Conservation (phyloP, 495 filamentous ascomycete genomes). For the Lichina pygmaea region DNA sequence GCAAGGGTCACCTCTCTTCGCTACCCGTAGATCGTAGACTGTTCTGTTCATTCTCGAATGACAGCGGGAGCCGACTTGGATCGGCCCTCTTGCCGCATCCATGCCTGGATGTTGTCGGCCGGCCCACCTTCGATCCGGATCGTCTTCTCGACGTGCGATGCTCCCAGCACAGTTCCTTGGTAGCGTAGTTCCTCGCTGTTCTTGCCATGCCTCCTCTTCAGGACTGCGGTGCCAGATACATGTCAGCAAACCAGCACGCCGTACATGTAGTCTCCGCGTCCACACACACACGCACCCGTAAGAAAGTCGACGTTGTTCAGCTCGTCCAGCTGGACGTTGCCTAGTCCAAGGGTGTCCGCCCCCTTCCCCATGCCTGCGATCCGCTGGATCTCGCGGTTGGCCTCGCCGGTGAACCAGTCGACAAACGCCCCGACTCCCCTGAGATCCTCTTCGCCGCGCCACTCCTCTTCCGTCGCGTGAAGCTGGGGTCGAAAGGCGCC, state of each 20-base stretch:
- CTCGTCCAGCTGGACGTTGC: constrained; percentile 19
- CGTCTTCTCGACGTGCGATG: constrained; percentile 33
- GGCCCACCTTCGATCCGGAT: constrained; percentile 46
- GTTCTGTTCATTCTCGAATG: too few species aligned
- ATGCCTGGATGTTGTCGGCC: constrained; percentile 36
- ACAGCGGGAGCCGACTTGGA: too few species aligned
- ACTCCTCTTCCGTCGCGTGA: constrained; percentile 27
- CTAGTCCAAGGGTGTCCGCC: background rate
- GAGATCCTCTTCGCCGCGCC: constrained; percentile 37
- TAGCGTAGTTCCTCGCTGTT: constrained; percentile 59
- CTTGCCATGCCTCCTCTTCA: constrained; percentile 71
- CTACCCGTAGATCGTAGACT: too few species aligned
- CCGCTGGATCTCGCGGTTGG: constrained; percentile 45
- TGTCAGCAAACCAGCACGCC: background rate
- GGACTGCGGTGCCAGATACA: constrained; percentile 13
- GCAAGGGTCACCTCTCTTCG: too few species aligned
- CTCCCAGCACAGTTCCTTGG: constrained; percentile 53
- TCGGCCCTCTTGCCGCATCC: constrained; percentile 12
- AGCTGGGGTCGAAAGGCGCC: constrained; percentile 39
- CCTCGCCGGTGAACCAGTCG: constrained; percentile 39
- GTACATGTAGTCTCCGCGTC: background rate
- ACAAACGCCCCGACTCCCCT: constrained; percentile 46
- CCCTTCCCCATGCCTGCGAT: constrained; percentile 23
- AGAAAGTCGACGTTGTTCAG: constrained; percentile 42
- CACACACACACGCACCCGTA: constrained; percentile 21